Evolutionary conservation across 805 yeast species (phyloP).

Genomic region (Saccharomycopsis fibuligera): DNA sequence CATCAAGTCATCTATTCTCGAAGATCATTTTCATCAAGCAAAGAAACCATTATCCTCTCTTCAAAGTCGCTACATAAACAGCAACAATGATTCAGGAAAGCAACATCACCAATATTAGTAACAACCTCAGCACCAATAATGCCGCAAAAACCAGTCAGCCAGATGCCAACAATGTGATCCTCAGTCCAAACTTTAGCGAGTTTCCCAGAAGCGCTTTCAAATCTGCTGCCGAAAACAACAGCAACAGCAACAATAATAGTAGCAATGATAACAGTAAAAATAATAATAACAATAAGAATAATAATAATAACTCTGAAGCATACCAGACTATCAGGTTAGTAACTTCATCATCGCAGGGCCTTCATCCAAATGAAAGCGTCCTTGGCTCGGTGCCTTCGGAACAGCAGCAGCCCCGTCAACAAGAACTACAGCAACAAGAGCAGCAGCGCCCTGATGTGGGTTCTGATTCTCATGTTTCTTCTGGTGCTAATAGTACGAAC

Average conservation of each 20-base stretch:
- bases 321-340: conserved; percentile 5
- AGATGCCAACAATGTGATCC: neutral
- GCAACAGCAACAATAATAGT: neutral
- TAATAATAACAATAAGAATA: neutral
- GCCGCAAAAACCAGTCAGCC: too few species aligned
- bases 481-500: neutral
- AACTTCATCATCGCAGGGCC: conserved; percentile 1
- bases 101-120: too few species aligned
- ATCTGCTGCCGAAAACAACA: too few species aligned
- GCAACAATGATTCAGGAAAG: too few species aligned
- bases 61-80: too few species aligned
- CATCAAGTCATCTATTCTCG: too few species aligned
- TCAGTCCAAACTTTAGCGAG: conserved; percentile 15
- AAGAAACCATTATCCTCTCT: too few species aligned
- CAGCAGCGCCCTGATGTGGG: too few species aligned
- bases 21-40: too few species aligned
- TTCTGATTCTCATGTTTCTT: neutral
- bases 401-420: too few species aligned
- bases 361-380: conserved; percentile 5
- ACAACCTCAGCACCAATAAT: too few species aligned
- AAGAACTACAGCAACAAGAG: too few species aligned
- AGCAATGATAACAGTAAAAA: neutral
- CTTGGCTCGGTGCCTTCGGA: neutral
- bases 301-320: neutral
- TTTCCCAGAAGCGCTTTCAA: conserved; percentile 7